Evolutionary conservation across 495 filamentous ascomycete species (phyloP).

Genomic region (Trichoderma asperelloides): DNA sequence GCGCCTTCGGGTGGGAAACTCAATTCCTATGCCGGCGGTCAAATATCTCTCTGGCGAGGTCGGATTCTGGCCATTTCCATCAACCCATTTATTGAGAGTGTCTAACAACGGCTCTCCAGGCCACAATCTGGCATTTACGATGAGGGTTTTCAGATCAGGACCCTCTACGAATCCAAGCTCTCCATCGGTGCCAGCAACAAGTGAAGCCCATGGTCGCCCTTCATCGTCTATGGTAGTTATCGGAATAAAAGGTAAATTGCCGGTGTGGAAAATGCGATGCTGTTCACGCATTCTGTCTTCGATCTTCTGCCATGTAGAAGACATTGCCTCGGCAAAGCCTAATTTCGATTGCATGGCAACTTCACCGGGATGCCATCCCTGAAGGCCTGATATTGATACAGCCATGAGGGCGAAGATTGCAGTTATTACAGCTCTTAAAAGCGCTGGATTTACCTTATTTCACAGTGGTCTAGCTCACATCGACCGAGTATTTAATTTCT

Average conservation of each 20-base stretch:
- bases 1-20: not conserved
- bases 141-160: not conserved
- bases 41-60: not conserved
- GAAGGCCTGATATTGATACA: not conserved
- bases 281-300: not conserved
- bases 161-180: not conserved
- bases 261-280: not conserved
- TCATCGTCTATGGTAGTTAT: not conserved
- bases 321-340: not conserved
- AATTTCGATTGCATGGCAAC: not conserved
- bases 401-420: not conserved
- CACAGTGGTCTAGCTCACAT: too few species aligned
- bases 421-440: not conserved
- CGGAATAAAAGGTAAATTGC: not conserved
- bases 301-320: not conserved
- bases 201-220: not conserved
- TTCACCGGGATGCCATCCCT: conserved; percentile 1
- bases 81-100: not conserved
- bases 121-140: not conserved
- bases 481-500: too few species aligned
- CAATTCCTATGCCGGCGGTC: not conserved
- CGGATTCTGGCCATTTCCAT: not conserved
- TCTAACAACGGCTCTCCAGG: not conserved
- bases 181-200: not conserved
- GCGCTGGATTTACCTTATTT: not conserved